Evolutionary conservation across 768 basidiomycete species (phyloP), one percentile per base, ranked within the genome.

Genomic region (Leccinum barrowsii): DNA sequence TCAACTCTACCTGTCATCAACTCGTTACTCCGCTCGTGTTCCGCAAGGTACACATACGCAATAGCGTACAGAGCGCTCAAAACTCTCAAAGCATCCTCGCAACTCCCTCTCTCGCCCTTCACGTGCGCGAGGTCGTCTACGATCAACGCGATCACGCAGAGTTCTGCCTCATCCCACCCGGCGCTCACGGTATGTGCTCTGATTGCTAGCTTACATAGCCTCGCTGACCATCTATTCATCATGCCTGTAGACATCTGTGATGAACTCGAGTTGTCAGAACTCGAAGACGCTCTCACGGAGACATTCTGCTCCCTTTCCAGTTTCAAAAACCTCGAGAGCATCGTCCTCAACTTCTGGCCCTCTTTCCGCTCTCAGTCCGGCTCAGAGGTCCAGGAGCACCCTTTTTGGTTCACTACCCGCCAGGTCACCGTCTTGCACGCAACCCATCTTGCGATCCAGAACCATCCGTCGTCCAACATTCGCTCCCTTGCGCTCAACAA

Each of bases 331-430:
- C 64, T 72, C 3, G 58, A 63, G 37, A 58, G 54, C 7, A 56
- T 72, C 13, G 53, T 56, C 6, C 65, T 73, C 53, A 70, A 65
- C 54, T 72, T 72, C 32, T 72, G 71, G 71, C 71, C 71, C 7
- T 68, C 69, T 0, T 74, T 72, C 59, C 54, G 52, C 22, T 66
- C 70, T 7, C 63, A 68, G 15, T 32, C 19, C 5, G 71, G 65
- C 2, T 13, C 28, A 10, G 70, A 72, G 48, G 44, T 67, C 7
- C 67, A 54, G 17, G 72, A 72, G 15, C 62, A 67, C 19, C 72
- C 71, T 5, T 72, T 62, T 48, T 72, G 71, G 71, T 72, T 74
- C 52, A 62, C 71, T 34, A 63, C 60, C 53, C 70, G 72, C 37
- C 71, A 72, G 50, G 28, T 67, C 30, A 34, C 61, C 1, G 56